Percentiles rank a stretch among this genome's conserved stretches.
Evolutionary conservation across 2,329 filamentous ascomycete genomes (phyloP).

Genomic region (Fusarium kyushuense): DNA sequence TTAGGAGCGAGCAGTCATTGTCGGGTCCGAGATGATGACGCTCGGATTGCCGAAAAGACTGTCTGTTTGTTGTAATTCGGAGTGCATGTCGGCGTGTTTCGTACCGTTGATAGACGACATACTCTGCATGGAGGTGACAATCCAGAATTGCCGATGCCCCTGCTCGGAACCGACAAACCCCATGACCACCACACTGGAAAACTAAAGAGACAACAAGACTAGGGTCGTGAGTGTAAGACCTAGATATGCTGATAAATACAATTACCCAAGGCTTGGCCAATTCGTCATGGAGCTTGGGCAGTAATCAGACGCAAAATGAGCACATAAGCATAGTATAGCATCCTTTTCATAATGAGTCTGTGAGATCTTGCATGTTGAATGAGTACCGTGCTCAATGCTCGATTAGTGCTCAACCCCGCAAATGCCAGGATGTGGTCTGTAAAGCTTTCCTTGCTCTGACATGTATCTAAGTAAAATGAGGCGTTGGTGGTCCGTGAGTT

Average conservation of each 20-base stretch:
- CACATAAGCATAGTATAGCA: not conserved
- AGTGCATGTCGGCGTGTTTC: constrained; percentile 17
- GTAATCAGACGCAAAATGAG: not conserved
- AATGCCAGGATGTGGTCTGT: constrained; percentile 12
- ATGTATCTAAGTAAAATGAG: constrained; percentile 16
- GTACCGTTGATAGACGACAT: constrained; percentile 20
- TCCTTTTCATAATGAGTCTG: not conserved
- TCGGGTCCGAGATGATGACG: constrained; percentile 3
- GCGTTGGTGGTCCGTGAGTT: constrained; percentile 31
- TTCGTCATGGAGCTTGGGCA: constrained; percentile 20
- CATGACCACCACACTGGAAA: not conserved
- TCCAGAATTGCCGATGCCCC: not conserved
- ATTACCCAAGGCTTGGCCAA: not conserved
- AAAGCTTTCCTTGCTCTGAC: constrained; percentile 12
- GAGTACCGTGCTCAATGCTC: constrained; percentile 19
- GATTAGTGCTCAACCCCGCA: constrained; percentile 26
- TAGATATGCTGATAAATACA: not conserved
- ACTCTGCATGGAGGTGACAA: constrained; percentile 2
- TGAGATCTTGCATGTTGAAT: constrained; percentile 19
- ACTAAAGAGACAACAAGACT: not conserved
- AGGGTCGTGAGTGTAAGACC: not conserved
- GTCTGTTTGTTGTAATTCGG: constrained; percentile 7
- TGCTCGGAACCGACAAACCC: constrained; percentile 16
- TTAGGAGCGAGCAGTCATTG: constrained; percentile 3
- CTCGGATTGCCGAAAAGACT: constrained; percentile 9